Evolutionary conservation across 257 asterid genomes (phyloP).

Genomic region (Salvia splendens): DNA sequence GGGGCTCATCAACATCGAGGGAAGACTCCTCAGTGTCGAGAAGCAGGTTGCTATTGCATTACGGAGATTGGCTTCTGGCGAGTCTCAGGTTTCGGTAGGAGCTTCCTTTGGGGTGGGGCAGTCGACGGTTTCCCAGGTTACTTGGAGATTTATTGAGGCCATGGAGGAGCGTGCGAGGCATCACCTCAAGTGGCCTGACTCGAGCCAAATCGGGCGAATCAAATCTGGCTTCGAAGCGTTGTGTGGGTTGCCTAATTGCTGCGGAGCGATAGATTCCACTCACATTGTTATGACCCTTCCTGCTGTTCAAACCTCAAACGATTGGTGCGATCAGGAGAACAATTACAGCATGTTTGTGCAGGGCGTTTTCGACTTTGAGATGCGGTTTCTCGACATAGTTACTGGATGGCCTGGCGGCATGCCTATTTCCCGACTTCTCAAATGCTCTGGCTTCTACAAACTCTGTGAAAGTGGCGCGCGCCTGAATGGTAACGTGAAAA

Average conservation of each 20-base stretch:
- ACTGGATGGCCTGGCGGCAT: conserved; percentile 99
- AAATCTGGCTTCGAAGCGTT: conserved; percentile 59
- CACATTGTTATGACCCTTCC: conserved; percentile 94
- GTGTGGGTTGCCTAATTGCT: conserved; percentile 82
- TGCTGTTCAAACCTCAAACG: conserved; percentile 89
- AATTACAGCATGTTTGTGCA: conserved; percentile 94
- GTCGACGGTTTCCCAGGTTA: conserved; percentile 95
- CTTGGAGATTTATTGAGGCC: conserved; percentile 95
- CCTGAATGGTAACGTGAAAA: conserved; percentile 46
- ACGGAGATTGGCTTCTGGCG: conserved; percentile 91
- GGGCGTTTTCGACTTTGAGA: conserved; percentile 73
- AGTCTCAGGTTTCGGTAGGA: conserved; percentile 95
- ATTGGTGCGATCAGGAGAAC: conserved; percentile 89
- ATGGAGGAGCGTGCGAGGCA: conserved; percentile 90
- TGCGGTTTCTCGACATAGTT: conserved; percentile 73
- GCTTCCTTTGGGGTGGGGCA: conserved; percentile 97
- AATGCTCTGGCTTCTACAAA: conserved; percentile 72
- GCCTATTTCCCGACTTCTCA: conserved; percentile 72
- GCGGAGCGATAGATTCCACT: conserved; percentile 91
- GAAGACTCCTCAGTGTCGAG: conserved; percentile 94
- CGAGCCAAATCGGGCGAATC: conserved; percentile 46
- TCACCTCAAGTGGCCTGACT: conserved; percentile 88
- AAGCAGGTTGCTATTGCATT: conserved; percentile 97
- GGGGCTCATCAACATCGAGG: conserved; percentile 95
- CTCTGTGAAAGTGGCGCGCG: conserved; percentile 76